Evolutionary conservation across 257 asterid genomes (phyloP), one percentile per base, ranked within the genome.

Genomic region (Phtheirospermum japonicum): DNA sequence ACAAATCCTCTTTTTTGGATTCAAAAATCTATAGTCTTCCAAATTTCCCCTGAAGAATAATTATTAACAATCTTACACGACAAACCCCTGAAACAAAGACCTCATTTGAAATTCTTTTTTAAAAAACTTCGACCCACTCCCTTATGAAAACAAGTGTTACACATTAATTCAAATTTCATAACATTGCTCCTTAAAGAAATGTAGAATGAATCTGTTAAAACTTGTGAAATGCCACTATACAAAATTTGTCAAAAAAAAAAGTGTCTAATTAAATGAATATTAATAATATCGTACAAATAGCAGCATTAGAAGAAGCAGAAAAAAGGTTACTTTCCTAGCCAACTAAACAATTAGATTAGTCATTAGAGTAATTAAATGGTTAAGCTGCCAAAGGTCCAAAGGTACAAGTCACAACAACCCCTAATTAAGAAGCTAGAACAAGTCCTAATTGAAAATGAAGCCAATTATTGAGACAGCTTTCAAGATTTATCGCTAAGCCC

Each of bases 391-490:
- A 3, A 23, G 3, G 28, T 23, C 1, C 28, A 23, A n/a, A n/a
- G n/a, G 14, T 34, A 20, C 43, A 75, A 31, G 48, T 11, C 48
- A 40, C 48, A 9, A 50, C 34, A n/a, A 28, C 57, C 65, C 42
- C 33, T 57, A 20, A 40, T 40, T 51, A 37, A 66, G 17, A 60
- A 71, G 74, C 64, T 66, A 56, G 28, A 30, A 7, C 71, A 50
- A 33, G 45, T 57, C 73, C 3, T 49, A 51, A 16, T 33, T 20
- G 56, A 63, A 63, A 73, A 40, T 61, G 53, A 56, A 30, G 14
- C 8, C 12, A 68, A 57, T 57, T 56, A 57, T 69, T 43, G 66
- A 61, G 69, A 33, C 55, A 37, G 62, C 39, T 58, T 46, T 3
- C 10, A 13, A 11, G 46, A 16, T 14, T 31, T 17, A 39, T 4